Base-by-base conservation (phyloP, 2,329 filamentous ascomycete genomes). In the Didymella glomerata region DNA sequence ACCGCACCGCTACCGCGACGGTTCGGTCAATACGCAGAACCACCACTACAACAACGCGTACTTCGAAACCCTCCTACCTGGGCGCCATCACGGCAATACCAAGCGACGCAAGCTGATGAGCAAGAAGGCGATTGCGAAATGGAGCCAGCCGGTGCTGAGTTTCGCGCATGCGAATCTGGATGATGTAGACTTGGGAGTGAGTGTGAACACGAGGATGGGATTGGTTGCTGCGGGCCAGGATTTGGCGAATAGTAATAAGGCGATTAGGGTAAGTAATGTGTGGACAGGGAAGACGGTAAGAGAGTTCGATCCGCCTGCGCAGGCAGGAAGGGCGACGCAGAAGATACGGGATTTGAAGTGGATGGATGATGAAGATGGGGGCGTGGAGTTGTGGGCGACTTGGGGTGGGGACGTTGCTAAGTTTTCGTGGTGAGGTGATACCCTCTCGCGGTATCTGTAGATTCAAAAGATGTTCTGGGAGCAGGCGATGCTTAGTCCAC, bases 221-320 rank as follows among this genome's bases (percentile, higher is more conserved):
- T 62, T 79, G 6, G 45, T 78, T 2, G 76, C 76, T 7, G 75
- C 74, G 2, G 65, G 66, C 0, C 71, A 76, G 42, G 70, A 74
- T 30, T 14, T 57, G 7, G 63, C 57, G 1, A 62, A 55, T 11
- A 49, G 55, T 3, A 24, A 27, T 2, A 53, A 56, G 4, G 66
- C 63, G 16, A 62, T 77, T 13, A 56, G 62, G 5, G 57, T 78
- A 0, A 73, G 70, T 42, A 77, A 72, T 45, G 44, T 78, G 42
- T 73, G 70, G 62, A 74, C 71, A 0, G 76, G 76, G 4, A 64
- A 66, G 25, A 48, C 61, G 18, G 61, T 74, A 1, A 65, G 63
- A n/a, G 68, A 72, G 46, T 66, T 73, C n/a, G 47, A 46, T n/a
- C 18, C 34, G 32, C 46, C 4, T 16, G 27, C 30, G 48, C 42